Conservation (phyloP, 1,284 basidiomycete species). For the Schizophyllum commune region DNA sequence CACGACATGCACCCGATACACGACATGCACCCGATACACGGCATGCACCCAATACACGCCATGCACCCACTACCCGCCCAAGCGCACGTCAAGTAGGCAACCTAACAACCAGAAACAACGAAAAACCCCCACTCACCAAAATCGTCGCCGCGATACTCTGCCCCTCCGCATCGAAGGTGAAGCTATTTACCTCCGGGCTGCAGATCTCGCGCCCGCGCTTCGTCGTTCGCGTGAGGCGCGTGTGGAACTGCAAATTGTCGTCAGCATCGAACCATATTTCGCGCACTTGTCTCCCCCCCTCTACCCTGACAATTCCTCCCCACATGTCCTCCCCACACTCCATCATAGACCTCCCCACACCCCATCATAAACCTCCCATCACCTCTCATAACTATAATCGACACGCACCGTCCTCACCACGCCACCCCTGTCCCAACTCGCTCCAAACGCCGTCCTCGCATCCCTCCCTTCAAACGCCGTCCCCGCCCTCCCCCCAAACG, state of each 20-base stretch:
- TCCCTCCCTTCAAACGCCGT: conserved; percentile 39
- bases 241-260: conserved; percentile 46
- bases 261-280: background rate
- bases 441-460: conserved; percentile 25
- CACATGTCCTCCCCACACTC: too few relatives aligned
- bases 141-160: conserved; percentile 54
- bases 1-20: too few relatives aligned
- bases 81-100: background rate
- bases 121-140: conserved; percentile 35
- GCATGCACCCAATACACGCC: too few relatives aligned
- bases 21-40: too few relatives aligned
- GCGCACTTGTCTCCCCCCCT: too few relatives aligned
- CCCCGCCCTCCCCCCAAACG: conserved; percentile 45
- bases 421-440: conserved; percentile 35
- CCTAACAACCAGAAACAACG: conserved; percentile 3
- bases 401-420: conserved; percentile 47
- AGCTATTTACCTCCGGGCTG: conserved; percentile 52
- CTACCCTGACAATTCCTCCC: too few relatives aligned
- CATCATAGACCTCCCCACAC: too few relatives aligned
- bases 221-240: conserved; percentile 43
- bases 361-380: too few relatives aligned
- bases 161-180: conserved; percentile 30
- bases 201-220: conserved; percentile 37
- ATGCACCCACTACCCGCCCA: too few relatives aligned
- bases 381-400: too few relatives aligned